Evolutionary conservation across 768 basidiomycete species (phyloP).

Genomic region (Gyrodon lividus): DNA sequence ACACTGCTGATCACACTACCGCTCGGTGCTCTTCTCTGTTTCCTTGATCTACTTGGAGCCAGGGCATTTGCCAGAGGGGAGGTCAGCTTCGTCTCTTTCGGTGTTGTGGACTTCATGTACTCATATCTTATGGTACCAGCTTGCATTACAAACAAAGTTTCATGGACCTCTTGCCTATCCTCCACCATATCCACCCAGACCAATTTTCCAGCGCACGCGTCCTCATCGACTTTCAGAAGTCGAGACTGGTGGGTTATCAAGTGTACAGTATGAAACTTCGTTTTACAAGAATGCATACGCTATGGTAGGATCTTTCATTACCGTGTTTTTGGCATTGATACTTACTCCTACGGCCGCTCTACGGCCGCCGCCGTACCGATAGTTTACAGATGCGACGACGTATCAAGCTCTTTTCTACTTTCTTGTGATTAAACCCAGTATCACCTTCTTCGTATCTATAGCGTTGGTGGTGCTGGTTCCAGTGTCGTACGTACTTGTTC

Average conservation of each 20-base stretch:
- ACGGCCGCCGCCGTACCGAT: not conserved
- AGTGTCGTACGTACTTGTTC: constrained; percentile 53
- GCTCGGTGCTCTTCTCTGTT: constrained; percentile 74
- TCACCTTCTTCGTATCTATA: constrained; percentile 66
- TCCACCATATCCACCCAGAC: constrained; percentile 62
- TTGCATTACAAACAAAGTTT: constrained; percentile 66
- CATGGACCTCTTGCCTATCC: constrained; percentile 67
- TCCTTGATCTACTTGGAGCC: constrained; percentile 74
- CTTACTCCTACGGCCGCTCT: constrained; percentile 9
- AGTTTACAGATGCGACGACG: constrained; percentile 82
- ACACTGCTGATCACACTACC: constrained; percentile 78
- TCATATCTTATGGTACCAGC: constrained; percentile 37
- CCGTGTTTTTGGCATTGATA: not conserved
- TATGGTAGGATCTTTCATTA: constrained; percentile 51
- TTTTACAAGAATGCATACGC: constrained; percentile 82
- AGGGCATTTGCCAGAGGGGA: constrained; percentile 70
- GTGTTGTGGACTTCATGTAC: not conserved
- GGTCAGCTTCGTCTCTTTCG: constrained; percentile 35
- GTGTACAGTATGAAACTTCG: constrained; percentile 55
- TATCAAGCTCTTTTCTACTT: constrained; percentile 89
- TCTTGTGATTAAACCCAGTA: constrained; percentile 80
- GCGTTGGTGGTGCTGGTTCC: constrained; percentile 55
- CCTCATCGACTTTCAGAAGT: constrained; percentile 47
- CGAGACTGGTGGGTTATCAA: constrained; percentile 41
- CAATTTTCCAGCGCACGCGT: constrained; percentile 70